These are phyloP conservation scores for Ophiostoma pallidulum DNA, from an alignment of 2,329 filamentous ascomycete genomes.

Conservation along the genomic window DNA sequence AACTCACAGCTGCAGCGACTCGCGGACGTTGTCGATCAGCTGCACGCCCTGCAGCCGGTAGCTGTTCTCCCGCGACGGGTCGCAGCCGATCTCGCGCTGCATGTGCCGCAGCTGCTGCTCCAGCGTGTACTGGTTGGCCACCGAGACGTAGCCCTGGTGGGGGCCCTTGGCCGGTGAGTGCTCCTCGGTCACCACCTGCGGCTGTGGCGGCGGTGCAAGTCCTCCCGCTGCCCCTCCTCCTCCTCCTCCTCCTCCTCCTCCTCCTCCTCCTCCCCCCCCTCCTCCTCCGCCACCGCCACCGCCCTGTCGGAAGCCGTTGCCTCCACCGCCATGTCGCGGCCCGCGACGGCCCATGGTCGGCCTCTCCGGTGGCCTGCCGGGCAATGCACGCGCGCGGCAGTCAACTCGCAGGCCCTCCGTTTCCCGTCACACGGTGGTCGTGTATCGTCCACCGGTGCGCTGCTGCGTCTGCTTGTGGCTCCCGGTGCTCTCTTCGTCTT, in stretches of 20 bases:
- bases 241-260: background rate
- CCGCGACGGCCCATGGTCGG: constrained; percentile 15
- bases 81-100: constrained; percentile 58
- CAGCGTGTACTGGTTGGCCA: constrained; percentile 63
- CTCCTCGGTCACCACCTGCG: constrained; percentile 4
- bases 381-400: no score
- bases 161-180: constrained; percentile 16
- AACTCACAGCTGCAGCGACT: constrained; percentile 68
- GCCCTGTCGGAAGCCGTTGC: constrained; percentile 1
- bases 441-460: no score
- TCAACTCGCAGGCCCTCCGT: no score
- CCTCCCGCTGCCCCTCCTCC: background rate
- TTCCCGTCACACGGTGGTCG: no score
- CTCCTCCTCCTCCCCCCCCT: background rate
- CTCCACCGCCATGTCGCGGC: constrained; percentile 9
- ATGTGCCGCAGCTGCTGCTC: constrained; percentile 71
- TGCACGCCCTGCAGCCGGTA: constrained; percentile 78
- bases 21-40: constrained; percentile 78
- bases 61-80: constrained; percentile 68
- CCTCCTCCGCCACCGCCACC: background rate
- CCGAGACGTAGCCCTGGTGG: constrained; percentile 37
- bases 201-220: background rate
- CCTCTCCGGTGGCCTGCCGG: no score
- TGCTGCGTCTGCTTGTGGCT: no score
- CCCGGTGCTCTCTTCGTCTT: no score